phyloP scores from a whole-genome alignment of 2,329 filamentous ascomycete genomes.

The Cladosporium halotolerans region DNA sequence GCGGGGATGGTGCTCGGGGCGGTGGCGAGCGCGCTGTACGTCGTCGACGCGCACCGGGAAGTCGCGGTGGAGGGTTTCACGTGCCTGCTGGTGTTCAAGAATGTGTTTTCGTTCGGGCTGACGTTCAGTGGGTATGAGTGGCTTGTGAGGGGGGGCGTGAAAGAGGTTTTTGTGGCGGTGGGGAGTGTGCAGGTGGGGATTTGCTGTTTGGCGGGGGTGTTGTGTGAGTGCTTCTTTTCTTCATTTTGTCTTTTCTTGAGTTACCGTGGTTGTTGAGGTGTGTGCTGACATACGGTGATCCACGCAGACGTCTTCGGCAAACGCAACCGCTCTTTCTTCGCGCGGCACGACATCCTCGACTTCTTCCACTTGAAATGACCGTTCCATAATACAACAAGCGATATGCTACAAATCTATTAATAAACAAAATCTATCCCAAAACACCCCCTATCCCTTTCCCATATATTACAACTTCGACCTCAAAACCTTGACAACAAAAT shows the following conservation, averaged over 20 bases:
- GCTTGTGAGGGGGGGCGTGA: conserved; percentile 59
- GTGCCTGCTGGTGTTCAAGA: conserved; percentile 87
- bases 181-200: conserved; percentile 71
- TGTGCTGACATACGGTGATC: neutral
- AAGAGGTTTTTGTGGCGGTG: conserved; percentile 63
- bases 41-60: conserved; percentile 86
- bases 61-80: conserved; percentile 85
- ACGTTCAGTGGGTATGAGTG: conserved; percentile 82
- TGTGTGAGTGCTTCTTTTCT: conserved; percentile 56
- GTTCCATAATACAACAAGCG: neutral
- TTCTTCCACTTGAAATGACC: conserved; percentile 22
- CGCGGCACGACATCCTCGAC: conserved; percentile 65
- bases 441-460: neutral
- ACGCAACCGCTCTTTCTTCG: conserved; percentile 66
- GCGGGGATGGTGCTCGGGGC: conserved; percentile 89
- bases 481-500: conserved; percentile 3
- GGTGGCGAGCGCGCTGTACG: conserved; percentile 77
- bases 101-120: conserved; percentile 81
- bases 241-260: neutral
- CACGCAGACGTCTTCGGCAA: conserved; percentile 69
- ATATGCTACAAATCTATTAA: no score
- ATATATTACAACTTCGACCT: conserved; percentile 1
- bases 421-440: neutral
- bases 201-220: conserved; percentile 67
- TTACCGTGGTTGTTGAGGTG: neutral